phyloP scores from a whole-genome alignment of 495 filamentous ascomycete species.

The Baudoinia panamericana region DNA sequence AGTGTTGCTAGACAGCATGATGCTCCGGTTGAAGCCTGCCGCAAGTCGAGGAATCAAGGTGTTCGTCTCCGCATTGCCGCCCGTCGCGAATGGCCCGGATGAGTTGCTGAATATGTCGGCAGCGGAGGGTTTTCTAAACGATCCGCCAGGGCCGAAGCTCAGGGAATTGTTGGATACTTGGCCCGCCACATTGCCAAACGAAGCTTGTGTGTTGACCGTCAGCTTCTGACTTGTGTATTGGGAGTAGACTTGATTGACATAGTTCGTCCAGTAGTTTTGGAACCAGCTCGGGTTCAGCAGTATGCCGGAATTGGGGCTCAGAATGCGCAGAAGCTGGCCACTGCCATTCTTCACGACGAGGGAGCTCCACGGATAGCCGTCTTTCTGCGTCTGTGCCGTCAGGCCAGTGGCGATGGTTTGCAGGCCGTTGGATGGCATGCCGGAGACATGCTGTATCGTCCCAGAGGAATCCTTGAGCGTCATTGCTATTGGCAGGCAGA shows the following conservation, averaged over 20 bases:
- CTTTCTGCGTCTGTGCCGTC: slow-evolving; percentile 24
- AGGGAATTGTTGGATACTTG: slow-evolving; percentile 26
- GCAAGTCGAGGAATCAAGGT: slow-evolving; percentile 39
- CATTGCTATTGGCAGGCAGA: slow-evolving; percentile 33
- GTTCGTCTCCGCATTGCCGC: slow-evolving; percentile 29
- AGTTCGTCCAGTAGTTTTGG: slow-evolving; percentile 30
- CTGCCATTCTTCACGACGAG: slow-evolving; percentile 25
- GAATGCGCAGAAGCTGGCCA: slow-evolving; percentile 31
- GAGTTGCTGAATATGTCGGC: slow-evolving; percentile 37
- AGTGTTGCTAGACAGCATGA: slow-evolving; percentile 25
- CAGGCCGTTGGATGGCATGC: slow-evolving; percentile 28
- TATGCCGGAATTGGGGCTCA: slow-evolving; percentile 32
- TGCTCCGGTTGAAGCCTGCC: slow-evolving; percentile 36
- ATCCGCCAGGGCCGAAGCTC: slow-evolving; percentile 29
- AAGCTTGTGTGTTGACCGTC: slow-evolving; percentile 32
- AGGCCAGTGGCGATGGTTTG: slow-evolving; percentile 32
- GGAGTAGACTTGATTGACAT: slow-evolving; percentile 34
- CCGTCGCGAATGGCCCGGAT: slow-evolving; percentile 33
- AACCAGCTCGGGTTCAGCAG: slow-evolving; percentile 27
- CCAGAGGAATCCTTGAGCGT: slow-evolving; percentile 23
- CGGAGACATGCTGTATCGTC: slow-evolving; percentile 28
- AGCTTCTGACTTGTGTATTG: slow-evolving; percentile 29
- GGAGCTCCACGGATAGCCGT: slow-evolving; percentile 32
- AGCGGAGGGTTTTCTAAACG: slow-evolving; percentile 30
- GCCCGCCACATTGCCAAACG: slow-evolving; percentile 30